Percentiles rank a stretch among this genome's conserved stretches.
Conservation (phyloP, 129 eudicot species). For the Flaveria brownii region DNA sequence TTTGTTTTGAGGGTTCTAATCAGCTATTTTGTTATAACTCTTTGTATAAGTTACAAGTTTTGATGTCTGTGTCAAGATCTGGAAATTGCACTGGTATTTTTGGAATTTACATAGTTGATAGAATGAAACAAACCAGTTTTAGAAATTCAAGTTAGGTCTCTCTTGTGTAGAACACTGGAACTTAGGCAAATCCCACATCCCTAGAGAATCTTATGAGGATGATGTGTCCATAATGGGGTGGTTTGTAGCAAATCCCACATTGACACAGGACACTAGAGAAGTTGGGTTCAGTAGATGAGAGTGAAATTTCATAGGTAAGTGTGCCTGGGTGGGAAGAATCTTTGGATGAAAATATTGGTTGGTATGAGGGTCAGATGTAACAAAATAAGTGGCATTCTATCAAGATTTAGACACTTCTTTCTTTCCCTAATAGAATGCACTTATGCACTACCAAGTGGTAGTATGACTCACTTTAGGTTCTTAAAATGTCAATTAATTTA, state of each 20-base stretch:
- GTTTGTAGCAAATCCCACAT: neutral
- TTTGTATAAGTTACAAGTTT: neutral
- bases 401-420: neutral
- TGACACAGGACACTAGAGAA: neutral
- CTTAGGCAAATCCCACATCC: neutral
- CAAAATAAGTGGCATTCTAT: neutral
- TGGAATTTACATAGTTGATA: neutral
- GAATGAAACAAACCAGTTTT: neutral
- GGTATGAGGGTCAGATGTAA: neutral
- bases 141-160: neutral
- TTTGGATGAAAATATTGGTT: neutral
- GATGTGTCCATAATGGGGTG: neutral
- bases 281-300: neutral
- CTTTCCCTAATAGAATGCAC: neutral
- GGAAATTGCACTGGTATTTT: conserved; percentile 3
- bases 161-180: neutral
- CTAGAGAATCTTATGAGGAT: neutral
- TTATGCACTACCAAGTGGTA: neutral
- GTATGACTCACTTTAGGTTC: neutral
- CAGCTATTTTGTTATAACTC: neutral
- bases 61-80: conserved; percentile 9
- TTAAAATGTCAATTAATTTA: neutral
- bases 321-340: neutral
- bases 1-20: neutral
- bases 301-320: neutral